Evolutionary conservation across 305 asterid species (phyloP).

Genomic region (Solanum hybrid): DNA sequence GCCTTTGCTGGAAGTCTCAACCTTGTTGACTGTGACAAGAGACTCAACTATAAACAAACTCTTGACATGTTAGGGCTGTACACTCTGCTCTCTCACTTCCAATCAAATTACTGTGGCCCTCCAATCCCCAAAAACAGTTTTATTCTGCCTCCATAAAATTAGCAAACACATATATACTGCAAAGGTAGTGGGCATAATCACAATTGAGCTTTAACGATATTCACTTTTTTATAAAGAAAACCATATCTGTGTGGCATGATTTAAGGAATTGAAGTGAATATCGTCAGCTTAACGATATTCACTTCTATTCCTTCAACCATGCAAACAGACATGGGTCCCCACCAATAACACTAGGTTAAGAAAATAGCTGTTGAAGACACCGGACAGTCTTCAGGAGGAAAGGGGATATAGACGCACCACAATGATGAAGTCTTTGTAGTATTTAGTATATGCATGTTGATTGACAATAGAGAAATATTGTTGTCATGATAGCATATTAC

Average conservation of each 20-base stretch:
- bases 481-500: conserved; percentile 24
- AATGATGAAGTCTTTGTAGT: neutral
- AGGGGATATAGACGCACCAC: neutral
- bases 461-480: neutral
- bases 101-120: neutral
- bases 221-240: neutral
- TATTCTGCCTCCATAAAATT: neutral
- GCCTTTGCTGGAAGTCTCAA: neutral
- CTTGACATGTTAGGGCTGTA: neutral
- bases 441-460: neutral
- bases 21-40: neutral
- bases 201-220: neutral
- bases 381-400: neutral
- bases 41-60: neutral
- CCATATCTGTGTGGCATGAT: neutral
- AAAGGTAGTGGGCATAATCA: neutral
- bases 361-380: neutral
- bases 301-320: neutral
- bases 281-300: neutral
- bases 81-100: neutral
- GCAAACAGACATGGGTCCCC: neutral
- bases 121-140: neutral
- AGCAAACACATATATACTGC: neutral
- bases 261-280: neutral
- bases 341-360: neutral